These are phyloP conservation scores for Pyrenula massariospora DNA, from an alignment of 495 filamentous ascomycete genomes.

Conservation along the genomic window DNA sequence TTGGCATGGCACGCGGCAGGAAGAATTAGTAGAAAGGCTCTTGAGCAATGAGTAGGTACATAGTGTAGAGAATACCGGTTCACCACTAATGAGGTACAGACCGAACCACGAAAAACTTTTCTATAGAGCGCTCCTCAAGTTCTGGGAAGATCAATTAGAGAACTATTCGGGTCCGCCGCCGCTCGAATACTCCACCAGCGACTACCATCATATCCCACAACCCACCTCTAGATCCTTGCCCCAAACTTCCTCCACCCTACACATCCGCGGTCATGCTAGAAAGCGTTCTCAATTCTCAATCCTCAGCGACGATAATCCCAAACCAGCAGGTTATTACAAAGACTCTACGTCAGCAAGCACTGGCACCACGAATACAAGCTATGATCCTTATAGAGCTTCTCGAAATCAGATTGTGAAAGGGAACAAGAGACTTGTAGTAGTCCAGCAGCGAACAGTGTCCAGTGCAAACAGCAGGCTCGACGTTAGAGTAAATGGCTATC, in stretches of 20 bases:
- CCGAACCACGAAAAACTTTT: slow-evolving; percentile 83
- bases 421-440: slow-evolving; percentile 49
- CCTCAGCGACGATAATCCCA: slow-evolving; percentile 41
- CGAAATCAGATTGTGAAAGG: slow-evolving; percentile 29
- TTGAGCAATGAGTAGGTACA: slow-evolving; percentile 53
- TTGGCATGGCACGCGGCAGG: slow-evolving; percentile 71
- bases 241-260: slow-evolving; percentile 9
- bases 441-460: slow-evolving; percentile 33
- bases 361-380: slow-evolving; percentile 37
- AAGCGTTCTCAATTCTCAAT: slow-evolving; percentile 61
- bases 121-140: slow-evolving; percentile 70
- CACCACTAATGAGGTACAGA: slow-evolving; percentile 25
- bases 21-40: slow-evolving; percentile 55
- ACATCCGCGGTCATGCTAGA: slow-evolving; percentile 25
- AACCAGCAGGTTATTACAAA: slow-evolving; percentile 24
- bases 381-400: slow-evolving; percentile 76
- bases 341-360: slow-evolving; percentile 33
- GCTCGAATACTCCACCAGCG: slow-evolving; percentile 68
- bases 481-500: slow-evolving; percentile 18
- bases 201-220: slow-evolving; percentile 69
- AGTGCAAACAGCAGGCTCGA: slow-evolving; percentile 20
- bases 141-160: slow-evolving; percentile 71
- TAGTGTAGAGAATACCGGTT: background rate
- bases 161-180: slow-evolving; percentile 58
- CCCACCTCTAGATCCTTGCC: slow-evolving; percentile 37